A percentile compares a stretch with the other conserved stretches of the same genome.
phyloP scores from a whole-genome alignment of 768 basidiomycete genomes.

The Arthromyces matolae region DNA sequence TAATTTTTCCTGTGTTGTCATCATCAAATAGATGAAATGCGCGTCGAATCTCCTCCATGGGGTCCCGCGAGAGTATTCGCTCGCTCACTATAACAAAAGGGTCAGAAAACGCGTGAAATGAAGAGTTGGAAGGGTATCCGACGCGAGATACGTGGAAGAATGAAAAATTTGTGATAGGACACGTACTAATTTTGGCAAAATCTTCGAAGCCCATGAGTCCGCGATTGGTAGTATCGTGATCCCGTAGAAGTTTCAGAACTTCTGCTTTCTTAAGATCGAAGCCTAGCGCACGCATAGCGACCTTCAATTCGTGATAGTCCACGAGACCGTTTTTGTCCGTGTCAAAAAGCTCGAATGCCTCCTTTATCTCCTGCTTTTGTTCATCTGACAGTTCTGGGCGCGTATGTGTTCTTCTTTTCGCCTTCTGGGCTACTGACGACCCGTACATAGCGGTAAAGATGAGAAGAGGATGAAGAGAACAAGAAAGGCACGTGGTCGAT shows the following conservation, averaged over 20 bases:
- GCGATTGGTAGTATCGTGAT: slow-evolving; percentile 81
- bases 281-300: slow-evolving; percentile 96
- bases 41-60: slow-evolving; percentile 92
- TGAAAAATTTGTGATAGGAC: background rate
- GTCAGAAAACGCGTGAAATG: slow-evolving; percentile 15
- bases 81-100: slow-evolving; percentile 71
- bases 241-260: slow-evolving; percentile 89
- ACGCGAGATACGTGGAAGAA: background rate
- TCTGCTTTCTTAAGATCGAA: slow-evolving; percentile 99
- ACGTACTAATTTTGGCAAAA: slow-evolving; percentile 88
- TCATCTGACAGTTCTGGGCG: slow-evolving; percentile 86
- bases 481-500: slow-evolving; percentile 6
- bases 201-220: slow-evolving; percentile 90
- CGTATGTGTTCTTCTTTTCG: slow-evolving; percentile 64
- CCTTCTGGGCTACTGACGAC: slow-evolving; percentile 68
- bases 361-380: slow-evolving; percentile 94
- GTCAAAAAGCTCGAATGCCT: slow-evolving; percentile 98
- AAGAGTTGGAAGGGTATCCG: background rate
- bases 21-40: slow-evolving; percentile 98
- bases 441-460: slow-evolving; percentile 45
- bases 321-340: slow-evolving; percentile 95
- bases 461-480: slow-evolving; percentile 4
- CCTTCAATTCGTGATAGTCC: slow-evolving; percentile 98
- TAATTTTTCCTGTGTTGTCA: slow-evolving; percentile 93
- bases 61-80: slow-evolving; percentile 89